Evolutionary conservation across 306 rosid genomes (phyloP), one percentile per base, ranked within the genome.

Genomic region (Ziziphus jujuba): DNA sequence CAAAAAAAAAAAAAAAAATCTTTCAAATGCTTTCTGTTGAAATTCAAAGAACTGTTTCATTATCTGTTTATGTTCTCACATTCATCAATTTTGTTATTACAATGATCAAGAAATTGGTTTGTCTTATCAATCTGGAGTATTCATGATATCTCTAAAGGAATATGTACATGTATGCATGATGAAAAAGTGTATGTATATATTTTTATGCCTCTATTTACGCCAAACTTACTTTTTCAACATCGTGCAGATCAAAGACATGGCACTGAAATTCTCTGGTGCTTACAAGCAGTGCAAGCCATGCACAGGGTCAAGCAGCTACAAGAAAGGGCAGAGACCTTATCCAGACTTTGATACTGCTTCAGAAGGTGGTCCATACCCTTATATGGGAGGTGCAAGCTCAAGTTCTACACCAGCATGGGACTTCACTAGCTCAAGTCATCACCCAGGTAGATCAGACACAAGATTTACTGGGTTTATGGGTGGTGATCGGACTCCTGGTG

Each of bases 341-440:
- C 90, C 91, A 9, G 91, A 87, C 64, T 87, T 80, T 31, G 96
- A 87, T 53, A 80, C 86, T 13, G 85, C 79, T 55, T 86, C 96
- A 13, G 99, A 88, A 79, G 96, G 96, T 76, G 89, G 79, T 70
- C 97, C 88, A 21, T 80, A 86, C 81, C 92, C 95, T 10, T 88
- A 81, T 35, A 70, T 82, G 22, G 97, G 97, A 76, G 97, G 90
- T 66, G 89, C 83, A 69, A 83, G 91, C 73, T 66, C 97, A 50
- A 87, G 82, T 63, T 93, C 98, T 56, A 86, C 95, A 28, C 96
- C 97, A 53, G 88, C 96, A 10, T 90, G 91, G 95, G 95, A 93
- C 78, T 84, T 86, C 56, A 81, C 95, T n/a, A 73, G 69, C 61
- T 71, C 79, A 11, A 73, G 57, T 54, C 79, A 75, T 44, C 85